A percentile compares a stretch with the other conserved stretches of the same genome.
Evolutionary conservation across 176 grass and related monocot species (phyloP).

Genomic region (Carex pumila): DNA sequence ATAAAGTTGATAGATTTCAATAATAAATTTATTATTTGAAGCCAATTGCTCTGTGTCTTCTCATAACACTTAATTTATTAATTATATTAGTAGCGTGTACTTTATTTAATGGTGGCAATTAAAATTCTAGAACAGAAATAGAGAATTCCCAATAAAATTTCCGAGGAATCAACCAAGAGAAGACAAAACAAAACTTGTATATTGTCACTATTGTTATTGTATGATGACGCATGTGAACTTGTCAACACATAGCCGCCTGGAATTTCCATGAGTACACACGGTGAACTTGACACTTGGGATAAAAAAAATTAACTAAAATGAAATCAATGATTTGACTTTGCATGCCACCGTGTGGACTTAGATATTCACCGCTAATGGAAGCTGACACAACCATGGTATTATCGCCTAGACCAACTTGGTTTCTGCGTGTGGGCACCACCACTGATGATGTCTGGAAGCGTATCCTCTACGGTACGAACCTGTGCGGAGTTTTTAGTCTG

Average conservation of each 20-base stretch:
- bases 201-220: background rate
- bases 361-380: too few species aligned
- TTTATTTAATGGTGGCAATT: background rate
- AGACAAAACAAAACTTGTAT: background rate
- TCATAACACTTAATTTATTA: background rate
- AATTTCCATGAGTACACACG: constrained; percentile 11
- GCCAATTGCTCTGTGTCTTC: too few species aligned
- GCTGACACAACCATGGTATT: background rate
- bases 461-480: too few species aligned
- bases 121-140: background rate
- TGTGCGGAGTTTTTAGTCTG: too few species aligned
- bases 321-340: background rate
- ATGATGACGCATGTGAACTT: background rate
- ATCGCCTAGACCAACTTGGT: background rate
- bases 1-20: too few species aligned
- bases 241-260: background rate
- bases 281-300: constrained; percentile 1
- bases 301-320: background rate
- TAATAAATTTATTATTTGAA: too few species aligned
- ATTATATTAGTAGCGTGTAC: background rate
- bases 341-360: background rate
- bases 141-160: background rate
- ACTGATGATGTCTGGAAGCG: background rate
- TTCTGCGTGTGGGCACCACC: constrained; percentile 5
- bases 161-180: background rate